These are phyloP conservation scores for Crithidia expoeki DNA, from an alignment of 208 protist species.

Conservation along the genomic window DNA sequence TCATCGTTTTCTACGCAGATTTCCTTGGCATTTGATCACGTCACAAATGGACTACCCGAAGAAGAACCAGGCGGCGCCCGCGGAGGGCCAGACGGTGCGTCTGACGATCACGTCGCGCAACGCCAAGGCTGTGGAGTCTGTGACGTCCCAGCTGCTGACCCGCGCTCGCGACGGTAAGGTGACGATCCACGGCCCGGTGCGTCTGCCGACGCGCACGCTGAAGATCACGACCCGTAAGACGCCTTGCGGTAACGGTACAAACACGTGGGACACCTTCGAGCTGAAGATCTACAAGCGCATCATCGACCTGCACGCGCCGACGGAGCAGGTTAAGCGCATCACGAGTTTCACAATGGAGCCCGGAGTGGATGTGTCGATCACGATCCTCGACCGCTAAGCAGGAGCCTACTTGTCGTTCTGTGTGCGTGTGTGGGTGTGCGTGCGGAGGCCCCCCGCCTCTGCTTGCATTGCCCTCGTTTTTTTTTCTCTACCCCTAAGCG, in stretches of 20 bases:
- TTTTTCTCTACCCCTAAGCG: conserved; percentile 12
- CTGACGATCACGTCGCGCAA: conserved; percentile 98
- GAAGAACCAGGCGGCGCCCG: conserved; percentile 62
- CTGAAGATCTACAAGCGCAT: conserved; percentile 99
- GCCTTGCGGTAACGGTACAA: conserved; percentile 99
- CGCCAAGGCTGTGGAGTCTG: conserved; percentile 97
- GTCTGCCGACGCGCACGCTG: conserved; percentile 98
- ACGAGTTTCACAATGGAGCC: conserved; percentile 89
- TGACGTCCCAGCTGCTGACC: conserved; percentile 94
- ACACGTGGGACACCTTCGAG: conserved; percentile 99
- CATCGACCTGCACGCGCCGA: conserved; percentile 96
- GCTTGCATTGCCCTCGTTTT: conserved; percentile 5
- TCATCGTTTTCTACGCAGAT: conserved; percentile 19
- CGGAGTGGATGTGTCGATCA: conserved; percentile 90
- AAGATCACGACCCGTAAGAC: conserved; percentile 99
- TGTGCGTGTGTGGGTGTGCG: neutral
- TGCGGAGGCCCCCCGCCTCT: neutral
- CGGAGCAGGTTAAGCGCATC: conserved; percentile 92
- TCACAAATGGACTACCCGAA: conserved; percentile 81
- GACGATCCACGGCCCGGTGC: conserved; percentile 97
- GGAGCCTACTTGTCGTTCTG: neutral
- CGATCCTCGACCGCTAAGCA: conserved; percentile 60
- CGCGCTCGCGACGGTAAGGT: conserved; percentile 96
- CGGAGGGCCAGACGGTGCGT: conserved; percentile 92
- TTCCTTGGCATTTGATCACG: conserved; percentile 71